These are phyloP conservation scores for Aspergillus aculeatinus DNA, from an alignment of 2,329 filamentous ascomycete species.

Conservation along the genomic window DNA sequence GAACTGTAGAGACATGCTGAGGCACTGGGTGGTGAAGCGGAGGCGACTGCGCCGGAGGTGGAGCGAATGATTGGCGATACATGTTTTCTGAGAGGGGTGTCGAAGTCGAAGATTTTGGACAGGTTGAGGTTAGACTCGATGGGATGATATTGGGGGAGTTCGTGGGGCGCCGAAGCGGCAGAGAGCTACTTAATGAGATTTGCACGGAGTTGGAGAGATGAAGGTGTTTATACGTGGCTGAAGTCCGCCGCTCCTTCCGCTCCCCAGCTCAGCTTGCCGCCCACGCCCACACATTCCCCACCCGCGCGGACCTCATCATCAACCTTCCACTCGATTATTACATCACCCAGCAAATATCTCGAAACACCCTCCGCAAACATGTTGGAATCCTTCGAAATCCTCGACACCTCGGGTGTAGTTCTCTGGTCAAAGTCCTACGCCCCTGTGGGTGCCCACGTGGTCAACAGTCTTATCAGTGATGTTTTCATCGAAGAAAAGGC, in stretches of 20 bases:
- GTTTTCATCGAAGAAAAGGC: slow-evolving; percentile 96
- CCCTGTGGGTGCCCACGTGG: slow-evolving; percentile 73
- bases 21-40: slow-evolving; percentile 96
- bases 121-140: not conserved
- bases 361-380: slow-evolving; percentile 49
- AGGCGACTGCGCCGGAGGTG: slow-evolving; percentile 73
- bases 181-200: not conserved
- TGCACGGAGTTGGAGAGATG: slow-evolving; percentile 2
- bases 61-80: slow-evolving; percentile 82
- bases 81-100: slow-evolving; percentile 50
- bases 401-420: slow-evolving; percentile 94
- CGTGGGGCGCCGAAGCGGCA: slow-evolving; percentile 3
- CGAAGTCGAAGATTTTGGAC: not conserved
- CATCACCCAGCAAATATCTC: slow-evolving; percentile 3
- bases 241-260: slow-evolving; percentile 19
- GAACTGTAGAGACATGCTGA: slow-evolving; percentile 97
- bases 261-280: slow-evolving; percentile 25
- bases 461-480: slow-evolving; percentile 94
- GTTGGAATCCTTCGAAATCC: slow-evolving; percentile 95
- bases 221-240: slow-evolving; percentile 37
- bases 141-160: slow-evolving; percentile 1
- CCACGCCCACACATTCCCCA: slow-evolving; percentile 22
- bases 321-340: slow-evolving; percentile 5
- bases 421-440: slow-evolving; percentile 91
- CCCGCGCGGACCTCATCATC: slow-evolving; percentile 13